Percentiles rank a stretch among this genome's conserved stretches.
These are phyloP conservation scores for Lignosus rhinocerotis DNA, from an alignment of 1,284 basidiomycete species.

Conservation along the genomic window DNA sequence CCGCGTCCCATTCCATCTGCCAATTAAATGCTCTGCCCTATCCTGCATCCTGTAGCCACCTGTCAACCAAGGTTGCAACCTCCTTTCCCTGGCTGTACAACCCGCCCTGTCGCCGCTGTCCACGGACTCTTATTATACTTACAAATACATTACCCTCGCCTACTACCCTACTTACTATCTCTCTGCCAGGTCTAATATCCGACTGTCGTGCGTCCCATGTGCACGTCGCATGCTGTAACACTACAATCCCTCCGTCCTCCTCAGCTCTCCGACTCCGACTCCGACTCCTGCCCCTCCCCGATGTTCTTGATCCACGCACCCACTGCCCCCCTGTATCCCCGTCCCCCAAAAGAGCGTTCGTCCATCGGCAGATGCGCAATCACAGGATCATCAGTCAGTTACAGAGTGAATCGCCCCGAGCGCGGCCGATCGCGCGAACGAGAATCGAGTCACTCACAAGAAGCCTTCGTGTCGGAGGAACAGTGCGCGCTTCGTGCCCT, in stretches of 20 bases:
- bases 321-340: constrained; percentile 80
- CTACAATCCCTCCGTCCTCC: not conserved
- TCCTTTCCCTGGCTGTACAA: not conserved
- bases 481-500: constrained; percentile 94
- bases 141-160: constrained; percentile 15
- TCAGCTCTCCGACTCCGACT: constrained; percentile 7
- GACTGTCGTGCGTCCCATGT: not conserved
- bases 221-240: not conserved
- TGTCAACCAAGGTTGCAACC: not conserved
- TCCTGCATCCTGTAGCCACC: not conserved
- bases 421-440: constrained; percentile 6
- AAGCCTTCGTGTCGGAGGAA: constrained; percentile 99
- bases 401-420: not conserved
- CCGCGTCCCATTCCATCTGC: constrained; percentile 4
- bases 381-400: not conserved
- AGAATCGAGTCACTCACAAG: constrained; percentile 64
- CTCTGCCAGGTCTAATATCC: not conserved
- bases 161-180: too few relatives aligned
- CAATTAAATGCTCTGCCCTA: constrained; percentile 1
- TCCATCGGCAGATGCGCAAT: not conserved
- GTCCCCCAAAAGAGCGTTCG: too few relatives aligned
- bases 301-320: constrained; percentile 98
- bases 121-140: constrained; percentile 19
- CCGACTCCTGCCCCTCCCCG: constrained; percentile 26
- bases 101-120: not conserved